phyloP scores from a whole-genome alignment of 768 basidiomycete genomes.

The Amanita pallidorosea region DNA sequence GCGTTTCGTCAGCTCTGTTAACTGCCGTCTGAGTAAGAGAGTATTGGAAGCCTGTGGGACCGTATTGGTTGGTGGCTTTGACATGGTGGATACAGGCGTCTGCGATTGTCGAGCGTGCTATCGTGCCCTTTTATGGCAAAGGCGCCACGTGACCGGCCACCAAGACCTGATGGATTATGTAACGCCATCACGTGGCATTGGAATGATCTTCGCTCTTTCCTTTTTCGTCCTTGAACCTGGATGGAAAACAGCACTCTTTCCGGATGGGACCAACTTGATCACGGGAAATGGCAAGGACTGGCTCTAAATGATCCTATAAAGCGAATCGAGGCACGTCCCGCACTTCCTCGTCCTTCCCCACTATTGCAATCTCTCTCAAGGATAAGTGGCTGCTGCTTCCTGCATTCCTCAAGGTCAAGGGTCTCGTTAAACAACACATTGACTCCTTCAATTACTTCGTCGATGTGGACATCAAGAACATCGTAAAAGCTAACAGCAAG shows the following conservation, averaged over 20 bases:
- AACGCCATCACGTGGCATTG: background rate
- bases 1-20: slow-evolving; percentile 78
- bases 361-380: slow-evolving; percentile 27
- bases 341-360: background rate
- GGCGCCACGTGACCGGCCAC: slow-evolving; percentile 1
- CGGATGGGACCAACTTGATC: slow-evolving; percentile 51
- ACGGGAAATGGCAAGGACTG: slow-evolving; percentile 61
- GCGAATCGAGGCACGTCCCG: slow-evolving; percentile 67
- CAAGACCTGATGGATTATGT: background rate
- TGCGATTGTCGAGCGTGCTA: background rate
- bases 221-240: background rate
- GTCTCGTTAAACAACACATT: slow-evolving; percentile 97
- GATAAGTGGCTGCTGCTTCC: slow-evolving; percentile 99
- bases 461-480: slow-evolving; percentile 93
- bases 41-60: slow-evolving; percentile 29
- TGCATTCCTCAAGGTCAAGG: slow-evolving; percentile 94
- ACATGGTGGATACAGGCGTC: slow-evolving; percentile 17
- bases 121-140: slow-evolving; percentile 11
- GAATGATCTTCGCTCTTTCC: background rate
- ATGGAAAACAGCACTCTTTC: background rate
- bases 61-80: slow-evolving; percentile 25
- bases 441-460: slow-evolving; percentile 99
- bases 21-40: slow-evolving; percentile 68
- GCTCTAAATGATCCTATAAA: slow-evolving; percentile 87
- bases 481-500: slow-evolving; percentile 87